Evolutionary conservation across 139 green algal genomes (phyloP), one percentile per base, ranked within the genome.

Genomic region (Chlamydomonas sp.): DNA sequence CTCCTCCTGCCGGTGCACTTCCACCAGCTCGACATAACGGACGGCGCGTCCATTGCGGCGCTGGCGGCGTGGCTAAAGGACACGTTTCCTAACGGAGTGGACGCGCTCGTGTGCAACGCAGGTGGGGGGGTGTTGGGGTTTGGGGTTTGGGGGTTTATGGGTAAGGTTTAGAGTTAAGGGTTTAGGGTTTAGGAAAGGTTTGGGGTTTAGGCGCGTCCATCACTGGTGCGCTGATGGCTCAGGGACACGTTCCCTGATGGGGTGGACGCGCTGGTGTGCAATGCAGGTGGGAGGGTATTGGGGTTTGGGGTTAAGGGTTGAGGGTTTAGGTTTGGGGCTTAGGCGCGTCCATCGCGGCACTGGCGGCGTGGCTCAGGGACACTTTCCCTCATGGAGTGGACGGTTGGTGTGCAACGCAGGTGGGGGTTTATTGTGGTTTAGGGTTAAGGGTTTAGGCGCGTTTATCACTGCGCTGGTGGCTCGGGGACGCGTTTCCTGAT

Each of bases 11-110:
- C 16, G 26, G 47, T 71, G 29, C 26, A 48, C 3, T 71, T 71
- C 30, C 65, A 71, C 26, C 13, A 61, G 73, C 76, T 90, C 36
- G 84, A 91, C 66, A 83, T 91, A 20, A 62, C 76, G 10, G 73
- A 86, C 38, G 6, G 57, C 1, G 67, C 34, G 2, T 90, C 84
- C 3, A 64, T 91, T 0, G 48, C 67, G 1, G 35, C 39, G 16
- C 88, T 89, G 72, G 81, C 77, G 1, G 36, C 48, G 3, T 87
- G 82, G 75, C 34, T 82, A 1, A 34, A 75, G 62, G 2, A 75
- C 3, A 31, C 81, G 16, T 47, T 80, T 48, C 50, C 28, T 35
- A 16, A 38, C 2, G 50, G 67, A 5, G 8, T 73, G 5, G 50
- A 49, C 26, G 50, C 88, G 2, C 73, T 90, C 22, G 43, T 87